Evolutionary conservation across 179 eudicot species (phyloP), one percentile per base, ranked within the genome.

Genomic region (Beta corolliflora): DNA sequence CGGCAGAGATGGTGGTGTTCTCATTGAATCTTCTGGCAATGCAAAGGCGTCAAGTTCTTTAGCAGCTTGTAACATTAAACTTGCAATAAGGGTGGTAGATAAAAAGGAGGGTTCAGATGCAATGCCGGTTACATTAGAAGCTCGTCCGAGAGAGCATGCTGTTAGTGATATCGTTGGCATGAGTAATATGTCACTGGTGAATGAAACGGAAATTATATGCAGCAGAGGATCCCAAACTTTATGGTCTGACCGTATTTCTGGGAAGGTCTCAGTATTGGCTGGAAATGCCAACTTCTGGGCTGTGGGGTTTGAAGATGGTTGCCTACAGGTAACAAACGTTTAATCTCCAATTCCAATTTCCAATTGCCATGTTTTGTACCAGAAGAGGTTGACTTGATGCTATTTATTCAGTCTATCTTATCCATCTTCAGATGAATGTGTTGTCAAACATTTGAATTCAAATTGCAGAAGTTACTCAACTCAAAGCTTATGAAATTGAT

Each of bases 251-350:
- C 88, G 98, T 76, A 88, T 96, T 2, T 88, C 97, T 36, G 98
- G 97, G 53, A 96, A 89, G 83, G 98, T 94, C 75, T 89, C 98
- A 76, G 98, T 96, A 82, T 88, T 96, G 87, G 96, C 99, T 71
- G 99, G 98, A 60, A 96, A 96, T 91, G 90, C 92, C 71, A 94
- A 94, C 87, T 92, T 96, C 66, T 96, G 98, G 99, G 97, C 92
- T 50, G 97, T 91, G 78, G 99, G 98, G 44, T 92, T 94, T 85
- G 97, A 96, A 82, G 98, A 93, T 87, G 99, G 99, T 67, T 91
- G 91, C 78, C 86, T 96, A 44, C 99, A 96, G 99, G 99, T 96
- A 79, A 73, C 55, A 52, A 45, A 36, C 2, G 3, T 36, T 36
- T 23, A 9, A 13, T 6, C n/a, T 25, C 29, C 18, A 29, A 25